Evolutionary conservation across 169 alveolate genomes (phyloP).

Genomic region (Cryptosporidium xiaoi): DNA sequence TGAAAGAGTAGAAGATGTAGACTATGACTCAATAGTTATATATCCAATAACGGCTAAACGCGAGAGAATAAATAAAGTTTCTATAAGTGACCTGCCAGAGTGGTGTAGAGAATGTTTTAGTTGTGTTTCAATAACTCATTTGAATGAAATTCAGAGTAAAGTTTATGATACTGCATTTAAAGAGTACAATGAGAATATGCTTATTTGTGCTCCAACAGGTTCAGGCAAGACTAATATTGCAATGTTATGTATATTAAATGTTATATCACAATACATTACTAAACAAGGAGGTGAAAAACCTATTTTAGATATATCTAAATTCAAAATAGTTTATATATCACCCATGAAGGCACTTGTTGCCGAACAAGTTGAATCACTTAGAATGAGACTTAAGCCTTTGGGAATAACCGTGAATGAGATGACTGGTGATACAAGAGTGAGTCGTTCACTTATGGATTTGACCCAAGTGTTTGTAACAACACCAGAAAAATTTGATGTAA

Average conservation of each 20-base stretch:
- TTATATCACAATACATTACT: conserved; percentile 81
- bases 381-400: conserved; percentile 82
- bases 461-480: conserved; percentile 99
- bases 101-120: conserved; percentile 95
- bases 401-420: conserved; percentile 94
- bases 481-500: conserved; percentile 99
- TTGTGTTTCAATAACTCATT: conserved; percentile 80
- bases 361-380: conserved; percentile 90
- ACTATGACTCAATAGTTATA: conserved; percentile 85
- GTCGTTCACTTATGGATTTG: conserved; percentile 95
- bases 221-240: conserved; percentile 99
- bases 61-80: conserved; percentile 79
- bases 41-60: conserved; percentile 81
- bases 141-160: conserved; percentile 95
- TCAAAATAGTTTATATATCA: conserved; percentile 97
- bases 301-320: conserved; percentile 77
- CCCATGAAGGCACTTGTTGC: conserved; percentile 99
- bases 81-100: conserved; percentile 90
- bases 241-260: conserved; percentile 95
- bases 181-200: conserved; percentile 93
- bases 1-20: conserved; percentile 87
- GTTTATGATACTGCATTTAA: conserved; percentile 94
- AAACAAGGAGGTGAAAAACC: conserved; percentile 40
- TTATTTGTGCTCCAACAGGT: conserved; percentile 99
- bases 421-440: conserved; percentile 95